Evolutionary conservation across 176 grass and related monocot species (phyloP), one percentile per base, ranked within the genome.

Genomic region (Alloteropsis semialata): DNA sequence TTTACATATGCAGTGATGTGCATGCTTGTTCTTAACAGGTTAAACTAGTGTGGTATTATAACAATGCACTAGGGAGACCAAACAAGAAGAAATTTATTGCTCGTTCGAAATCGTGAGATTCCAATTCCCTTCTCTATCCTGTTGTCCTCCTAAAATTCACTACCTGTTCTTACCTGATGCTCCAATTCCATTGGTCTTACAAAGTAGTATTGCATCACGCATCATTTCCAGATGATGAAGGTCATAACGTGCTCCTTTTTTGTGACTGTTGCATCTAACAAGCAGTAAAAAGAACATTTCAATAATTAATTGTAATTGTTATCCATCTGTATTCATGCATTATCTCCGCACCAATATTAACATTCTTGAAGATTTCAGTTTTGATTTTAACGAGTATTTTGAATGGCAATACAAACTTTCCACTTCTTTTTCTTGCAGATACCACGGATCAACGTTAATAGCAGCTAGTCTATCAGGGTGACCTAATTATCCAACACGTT

Each of bases 71-170:
- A 30, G 96, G 96, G 73, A 95, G 96, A 33, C 86, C 90, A 57
- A 83, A 93, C 46, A 98, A 98, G 88, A 98, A 98, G 88, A 98
- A 98, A 81, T 91, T 98, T 75, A 93, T 98, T 69, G 90, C 95
- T 53, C 92, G 92, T 61, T 89, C 87, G 79, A 95, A 95, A 82
- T 83, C 95, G 92, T 97, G 87, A 85, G 65, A 50, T 44, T 65
- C 58, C 17, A 51, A n/a, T 51, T 79, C 36, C 46, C 69, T 44
- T 57, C 1, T 32, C 4, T 18, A 39, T 15, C 2, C 46, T 36
- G 8, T 27, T 80, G 33, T 81, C 12, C 56, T 60, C 60, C 34
- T 48, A 24, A 43, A 44, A 54, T 41, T 59, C 34, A 49, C 60
- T 3, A 38, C 38, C 29, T 51, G 67, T 49, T 0, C 11, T 84